Base-by-base conservation (phyloP, 83 land plant genomes). In the Diphasiastrum complanatum region DNA sequence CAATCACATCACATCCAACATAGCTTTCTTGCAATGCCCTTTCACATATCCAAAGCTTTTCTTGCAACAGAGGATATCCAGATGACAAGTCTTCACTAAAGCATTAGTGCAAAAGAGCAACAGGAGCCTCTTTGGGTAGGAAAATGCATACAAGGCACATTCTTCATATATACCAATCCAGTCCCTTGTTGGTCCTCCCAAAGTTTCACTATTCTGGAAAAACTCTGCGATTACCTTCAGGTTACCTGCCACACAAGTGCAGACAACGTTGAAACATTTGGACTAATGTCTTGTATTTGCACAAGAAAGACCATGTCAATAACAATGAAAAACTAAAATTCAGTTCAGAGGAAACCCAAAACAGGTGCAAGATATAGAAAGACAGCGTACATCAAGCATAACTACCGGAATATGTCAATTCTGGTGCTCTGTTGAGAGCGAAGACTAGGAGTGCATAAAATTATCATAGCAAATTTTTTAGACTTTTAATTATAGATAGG, bases 111-210 rank as follows among this genome's bases (percentile, higher is more conserved):
- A 33, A 25, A 55, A 27, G 22, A 33, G 22, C 41, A 55, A 55
- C 18, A 33, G 23, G 12, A 45, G 38, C n/a, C 50, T 19, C 27
- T 41, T 46, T 25, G 5, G 35, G 25, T 35, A 46, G 30, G 59
- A 71, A 65, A 40, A 71, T n/a, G n/a, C 85, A 81, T 83, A 93
- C 95, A 74, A 88, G 26, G 87, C 51, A 75, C 98, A 92, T 67
- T 92, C 98, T 30, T 92, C 88, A 66, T 92, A 92, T 49, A 92
- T 82, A 20, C 88, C 98, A 56, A 88, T 35, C 98, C 98, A 92
- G 45, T 92, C 96, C 62, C 84, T 79, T 34, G 90, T 64, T 29
- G 96, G 78, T 52, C 98, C 96, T 45, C 96, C 91, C 58, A 85
- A 67, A 33, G 80, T 62, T 61, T 88, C 95, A 80, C 81, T 85